Base-by-base conservation (phyloP, 768 basidiomycete genomes). In the Collybiopsis confluens region DNA sequence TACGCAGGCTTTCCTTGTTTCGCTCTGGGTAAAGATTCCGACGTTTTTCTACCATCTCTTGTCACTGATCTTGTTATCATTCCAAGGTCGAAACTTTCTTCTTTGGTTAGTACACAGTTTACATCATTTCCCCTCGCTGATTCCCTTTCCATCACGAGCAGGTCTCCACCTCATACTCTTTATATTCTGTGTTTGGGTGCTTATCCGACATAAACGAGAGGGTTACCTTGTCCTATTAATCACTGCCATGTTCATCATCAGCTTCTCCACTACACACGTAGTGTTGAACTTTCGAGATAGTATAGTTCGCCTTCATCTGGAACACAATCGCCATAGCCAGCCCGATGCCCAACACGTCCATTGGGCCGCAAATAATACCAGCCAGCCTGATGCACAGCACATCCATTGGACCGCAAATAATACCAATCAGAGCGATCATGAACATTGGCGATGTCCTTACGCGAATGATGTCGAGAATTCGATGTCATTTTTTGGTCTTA, bases 401-500 rank as follows among this genome's bases (percentile, higher is more conserved):
- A n/a, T n/a, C n/a, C n/a, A n/a, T n/a, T n/a, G n/a, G n/a, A n/a
- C n/a, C n/a, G n/a, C n/a, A n/a, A n/a, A n/a, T n/a, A n/a, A n/a
- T n/a, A n/a, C n/a, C n/a, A n/a, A n/a, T n/a, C n/a, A n/a, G n/a
- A 21, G 44, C 44, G 23, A 45, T 20, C 38, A 40, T 20, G 18
- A n/a, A 40, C n/a, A n/a, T n/a, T n/a, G n/a, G n/a, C n/a, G n/a
- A 36, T 36, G 35, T 36, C 16, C 21, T 8, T 23, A 8, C 21
- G 20, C 42, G 18, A 43, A 43, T 88, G 0, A 86, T 85, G 44
- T 96, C 87, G 8, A 97, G 79, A 55, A 96, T 88, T n/a, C 78
- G 62, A 35, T 93, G 70, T 28, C 97, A 74, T 11, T 69, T 61
- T 54, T 82, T 78, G 63, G 85, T 89, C 20, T 94, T 70, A 91